phyloP scores from a whole-genome alignment of 495 filamentous ascomycete genomes.

The Lophiotrema nucula region DNA sequence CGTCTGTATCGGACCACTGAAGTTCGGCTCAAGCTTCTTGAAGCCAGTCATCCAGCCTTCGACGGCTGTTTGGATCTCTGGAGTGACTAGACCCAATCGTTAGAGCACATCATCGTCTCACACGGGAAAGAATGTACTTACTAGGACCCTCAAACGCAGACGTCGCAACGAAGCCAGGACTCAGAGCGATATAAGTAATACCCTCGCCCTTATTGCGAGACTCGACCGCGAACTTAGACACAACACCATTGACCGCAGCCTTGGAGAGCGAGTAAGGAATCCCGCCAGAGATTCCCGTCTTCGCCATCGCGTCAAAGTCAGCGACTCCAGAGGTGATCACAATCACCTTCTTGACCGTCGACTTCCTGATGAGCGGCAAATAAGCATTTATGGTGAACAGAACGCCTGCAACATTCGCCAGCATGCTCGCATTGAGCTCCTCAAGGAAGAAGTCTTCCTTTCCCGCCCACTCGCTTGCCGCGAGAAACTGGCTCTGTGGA shows the following conservation, averaged over 20 bases:
- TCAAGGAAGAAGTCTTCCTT: constrained; percentile 15
- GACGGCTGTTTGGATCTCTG: neutral
- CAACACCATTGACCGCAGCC: constrained; percentile 31
- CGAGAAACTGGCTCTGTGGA: neutral
- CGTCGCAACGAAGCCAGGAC: constrained; percentile 32
- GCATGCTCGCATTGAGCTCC: constrained; percentile 23
- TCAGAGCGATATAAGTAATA: constrained; percentile 29
- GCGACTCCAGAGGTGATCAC: constrained; percentile 33
- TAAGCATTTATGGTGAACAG: constrained; percentile 35
- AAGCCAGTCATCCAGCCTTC: constrained; percentile 19
- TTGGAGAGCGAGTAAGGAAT: constrained; percentile 33
- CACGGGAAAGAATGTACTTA: neutral
- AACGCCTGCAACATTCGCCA: constrained; percentile 32
- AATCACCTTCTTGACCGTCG: constrained; percentile 32
- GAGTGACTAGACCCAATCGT: neutral
- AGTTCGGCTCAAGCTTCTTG: constrained; percentile 26
- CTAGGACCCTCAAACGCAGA: neutral
- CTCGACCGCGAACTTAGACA: constrained; percentile 33
- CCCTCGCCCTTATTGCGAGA: constrained; percentile 20
- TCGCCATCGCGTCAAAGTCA: constrained; percentile 25
- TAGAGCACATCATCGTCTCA: neutral
- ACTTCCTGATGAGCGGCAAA: constrained; percentile 30
- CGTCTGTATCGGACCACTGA: constrained; percentile 32
- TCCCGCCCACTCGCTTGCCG: constrained; percentile 11
- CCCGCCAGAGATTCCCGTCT: constrained; percentile 11